phyloP scores from a whole-genome alignment of 768 basidiomycete species.

The Mycena alexandri region DNA sequence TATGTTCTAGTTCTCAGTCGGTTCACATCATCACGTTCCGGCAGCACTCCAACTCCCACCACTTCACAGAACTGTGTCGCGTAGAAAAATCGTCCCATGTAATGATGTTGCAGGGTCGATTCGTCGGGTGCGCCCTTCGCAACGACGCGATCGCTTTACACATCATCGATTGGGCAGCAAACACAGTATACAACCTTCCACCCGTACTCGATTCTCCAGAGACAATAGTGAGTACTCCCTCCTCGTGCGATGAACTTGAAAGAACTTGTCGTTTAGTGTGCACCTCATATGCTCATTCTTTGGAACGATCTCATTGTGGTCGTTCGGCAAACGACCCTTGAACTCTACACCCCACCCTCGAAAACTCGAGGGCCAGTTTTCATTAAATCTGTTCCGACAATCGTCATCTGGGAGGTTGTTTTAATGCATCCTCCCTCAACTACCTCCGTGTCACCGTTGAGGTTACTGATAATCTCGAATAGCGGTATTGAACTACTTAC shows the following conservation, averaged over 20 bases:
- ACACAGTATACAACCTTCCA: constrained; percentile 5
- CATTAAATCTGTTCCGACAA: neutral
- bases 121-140: constrained; percentile 13
- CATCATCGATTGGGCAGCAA: constrained; percentile 4
- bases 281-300: neutral
- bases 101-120: constrained; percentile 13
- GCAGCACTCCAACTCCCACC: neutral
- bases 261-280: neutral
- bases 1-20: too few relatives aligned
- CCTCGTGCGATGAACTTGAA: neutral
- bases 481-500: neutral
- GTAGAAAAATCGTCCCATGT: constrained; percentile 20
- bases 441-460: neutral
- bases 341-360: neutral
- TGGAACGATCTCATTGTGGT: constrained; percentile 10
- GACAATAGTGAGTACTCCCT: constrained; percentile 1
- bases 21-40: constrained; percentile 11
- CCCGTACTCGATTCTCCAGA: neutral
- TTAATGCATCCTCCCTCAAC: neutral
- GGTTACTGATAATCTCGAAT: neutral
- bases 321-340: neutral
- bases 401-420: constrained; percentile 7
- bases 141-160: constrained; percentile 10
- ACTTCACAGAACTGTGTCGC: constrained; percentile 6
- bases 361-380: neutral